Evolutionary conservation across 1,284 basidiomycete genomes (phyloP), one percentile per base, ranked within the genome.

Genomic region (Hypsizygus ulmarius): DNA sequence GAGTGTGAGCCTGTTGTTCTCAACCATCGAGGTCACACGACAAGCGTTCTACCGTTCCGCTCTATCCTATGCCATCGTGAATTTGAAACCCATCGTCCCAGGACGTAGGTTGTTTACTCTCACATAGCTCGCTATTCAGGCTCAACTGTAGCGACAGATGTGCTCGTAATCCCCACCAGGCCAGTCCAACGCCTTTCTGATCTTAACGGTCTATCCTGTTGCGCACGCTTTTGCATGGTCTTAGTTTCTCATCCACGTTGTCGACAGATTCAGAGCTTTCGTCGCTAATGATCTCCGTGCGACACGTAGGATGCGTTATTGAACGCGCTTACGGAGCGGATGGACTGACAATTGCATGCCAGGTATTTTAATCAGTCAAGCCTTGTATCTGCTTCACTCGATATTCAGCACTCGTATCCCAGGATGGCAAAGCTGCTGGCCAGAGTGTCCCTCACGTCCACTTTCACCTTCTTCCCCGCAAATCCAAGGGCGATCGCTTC

Each of bases 361-460:
- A 94, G 77, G 91, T 89, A 56, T 47, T 39, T 42, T 8, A 41
- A n/a, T n/a, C 32, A 27, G n/a, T n/a, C n/a, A n/a, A n/a, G n/a
- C n/a, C n/a, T 12, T 36, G 16, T 29, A 10, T 21, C 5, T 37
- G 19, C 37, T 41, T 44, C 36, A n/a, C 43, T 38, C 11, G 42
- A 41, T 32, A 34, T 39, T 47, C 54, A 29, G 47, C 36, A 39
- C 38, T n/a, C 29, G n/a, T 37, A 28, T 46, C 12, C n/a, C 59
- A 96, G 90, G 93, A 96, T 62, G 93, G 93, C 5, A 78, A 75
- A 47, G 85, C 86, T 5, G 90, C 92, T 8, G 74, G 93, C 0
- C 93, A 97, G 71, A 84, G 82, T 3, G 83, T 95, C 11, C 85
- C 92, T 0, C 93, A 96, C 60, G 90, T 96, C 16, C 93, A 97